Conservation (phyloP, 768 basidiomycete genomes). For the Piloderma croceum region DNA sequence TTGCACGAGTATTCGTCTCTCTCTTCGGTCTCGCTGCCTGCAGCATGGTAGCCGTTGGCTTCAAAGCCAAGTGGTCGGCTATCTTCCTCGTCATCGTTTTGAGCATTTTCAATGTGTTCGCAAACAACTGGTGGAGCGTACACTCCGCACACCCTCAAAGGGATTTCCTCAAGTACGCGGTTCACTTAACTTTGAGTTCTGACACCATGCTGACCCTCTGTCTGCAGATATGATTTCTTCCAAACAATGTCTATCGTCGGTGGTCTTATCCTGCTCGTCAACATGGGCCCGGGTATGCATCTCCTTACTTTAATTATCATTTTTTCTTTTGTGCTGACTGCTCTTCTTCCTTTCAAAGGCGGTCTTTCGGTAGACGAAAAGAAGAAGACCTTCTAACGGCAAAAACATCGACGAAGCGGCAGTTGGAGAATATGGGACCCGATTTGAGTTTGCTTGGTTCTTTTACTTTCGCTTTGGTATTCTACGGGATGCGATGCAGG, state of each 20-base stretch:
- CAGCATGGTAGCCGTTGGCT: constrained; percentile 94
- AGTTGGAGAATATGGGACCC: no score
- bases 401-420: no score
- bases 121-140: constrained; percentile 98
- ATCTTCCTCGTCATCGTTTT: constrained; percentile 89
- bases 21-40: constrained; percentile 89
- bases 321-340: constrained; percentile 4
- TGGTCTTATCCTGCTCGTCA: constrained; percentile 93
- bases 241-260: constrained; percentile 98
- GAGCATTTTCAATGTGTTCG: constrained; percentile 94
- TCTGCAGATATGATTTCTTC: constrained; percentile 96
- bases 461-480: no score
- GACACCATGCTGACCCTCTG: constrained; percentile 19
- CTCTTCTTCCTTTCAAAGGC: constrained; percentile 36
- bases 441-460: no score
- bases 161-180: constrained; percentile 91
- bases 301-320: background rate
- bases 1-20: constrained; percentile 81
- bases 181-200: background rate
- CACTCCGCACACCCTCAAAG: constrained; percentile 89
- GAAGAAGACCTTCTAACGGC: constrained; percentile 94
- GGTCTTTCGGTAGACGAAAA: constrained; percentile 98
- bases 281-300: constrained; percentile 87
- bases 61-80: constrained; percentile 99
- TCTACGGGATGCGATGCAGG: no score